Evolutionary conservation across 2,329 filamentous ascomycete species (phyloP).

Genomic region (Chaetomiaceae sp.): DNA sequence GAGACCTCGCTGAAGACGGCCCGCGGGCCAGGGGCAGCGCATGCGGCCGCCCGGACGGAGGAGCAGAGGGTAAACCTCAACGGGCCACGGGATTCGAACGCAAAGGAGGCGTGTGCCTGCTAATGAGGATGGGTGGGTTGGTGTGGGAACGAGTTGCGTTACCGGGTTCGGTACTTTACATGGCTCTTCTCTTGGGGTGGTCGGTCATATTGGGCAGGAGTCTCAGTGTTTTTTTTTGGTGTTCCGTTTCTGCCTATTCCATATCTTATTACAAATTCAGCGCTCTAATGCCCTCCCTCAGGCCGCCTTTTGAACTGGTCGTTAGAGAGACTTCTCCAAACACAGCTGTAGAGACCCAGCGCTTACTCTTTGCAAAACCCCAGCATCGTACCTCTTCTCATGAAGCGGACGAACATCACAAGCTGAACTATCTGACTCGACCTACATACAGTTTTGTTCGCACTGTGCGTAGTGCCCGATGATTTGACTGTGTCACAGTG

Average conservation of each 20-base stretch:
- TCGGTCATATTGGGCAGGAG: conserved; percentile 23
- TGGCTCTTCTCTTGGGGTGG: conserved; percentile 18
- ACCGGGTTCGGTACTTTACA: conserved; percentile 13
- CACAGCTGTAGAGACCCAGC: background rate
- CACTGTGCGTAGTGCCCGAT: too few species aligned
- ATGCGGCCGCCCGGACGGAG: conserved; percentile 55
- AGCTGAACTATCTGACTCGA: too few species aligned
- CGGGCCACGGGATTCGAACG: conserved; percentile 65
- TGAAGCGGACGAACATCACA: too few species aligned
- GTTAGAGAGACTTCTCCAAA: too few species aligned
- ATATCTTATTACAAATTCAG: background rate
- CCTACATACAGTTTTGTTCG: too few species aligned
- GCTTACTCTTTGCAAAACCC: background rate
- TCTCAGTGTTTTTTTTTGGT: conserved; percentile 19
- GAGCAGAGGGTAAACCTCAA: conserved; percentile 80
- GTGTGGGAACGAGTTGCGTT: conserved; percentile 8
- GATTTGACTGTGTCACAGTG: background rate
- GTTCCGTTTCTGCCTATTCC: conserved; percentile 11
- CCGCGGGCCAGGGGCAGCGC: conserved; percentile 62
- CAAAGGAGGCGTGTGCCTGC: conserved; percentile 90
- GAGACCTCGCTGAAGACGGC: conserved; percentile 93
- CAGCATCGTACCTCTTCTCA: too few species aligned
- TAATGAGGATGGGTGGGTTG: conserved; percentile 36
- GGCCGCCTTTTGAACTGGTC: too few species aligned
- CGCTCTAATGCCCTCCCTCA: too few species aligned